phyloP scores from a whole-genome alignment of 2,329 filamentous ascomycete genomes.

The Knufia fluminis region DNA sequence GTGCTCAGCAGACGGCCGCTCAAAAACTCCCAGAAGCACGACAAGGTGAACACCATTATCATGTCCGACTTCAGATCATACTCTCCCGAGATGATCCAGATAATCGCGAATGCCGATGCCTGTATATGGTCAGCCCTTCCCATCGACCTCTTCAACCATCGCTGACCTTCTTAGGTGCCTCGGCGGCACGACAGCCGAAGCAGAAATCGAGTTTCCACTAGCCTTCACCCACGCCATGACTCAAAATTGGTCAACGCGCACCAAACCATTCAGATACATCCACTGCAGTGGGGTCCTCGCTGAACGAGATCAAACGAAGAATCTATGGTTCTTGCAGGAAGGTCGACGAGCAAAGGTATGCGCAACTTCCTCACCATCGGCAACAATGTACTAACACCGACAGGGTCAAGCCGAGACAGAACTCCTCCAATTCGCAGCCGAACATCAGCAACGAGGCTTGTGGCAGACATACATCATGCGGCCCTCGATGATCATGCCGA shows the following conservation, averaged over 20 bases:
- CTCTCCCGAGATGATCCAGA: not conserved
- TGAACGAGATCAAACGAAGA: constrained; percentile 1
- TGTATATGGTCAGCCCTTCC: constrained; percentile 1
- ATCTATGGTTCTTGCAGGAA: not conserved
- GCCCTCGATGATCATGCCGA: not conserved
- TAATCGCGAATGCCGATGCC: not conserved
- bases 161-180: not conserved
- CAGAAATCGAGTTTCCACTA: not conserved
- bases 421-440: not conserved
- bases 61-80: not conserved
- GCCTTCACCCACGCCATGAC: not conserved
- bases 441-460: not conserved
- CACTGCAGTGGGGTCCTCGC: constrained; percentile 3
- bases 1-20: constrained; percentile 4
- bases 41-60: not conserved
- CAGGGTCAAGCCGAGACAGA: not conserved
- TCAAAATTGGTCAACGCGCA: not conserved
- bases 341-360: not conserved
- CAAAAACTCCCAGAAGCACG: not conserved
- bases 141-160: not conserved
- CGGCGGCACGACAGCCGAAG: not conserved
- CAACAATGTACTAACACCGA: not conserved
- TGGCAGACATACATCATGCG: constrained; percentile 4
- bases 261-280: not conserved
- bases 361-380: not conserved